Evolutionary conservation across 768 basidiomycete genomes (phyloP).

Genomic region (Podaxis sp.): DNA sequence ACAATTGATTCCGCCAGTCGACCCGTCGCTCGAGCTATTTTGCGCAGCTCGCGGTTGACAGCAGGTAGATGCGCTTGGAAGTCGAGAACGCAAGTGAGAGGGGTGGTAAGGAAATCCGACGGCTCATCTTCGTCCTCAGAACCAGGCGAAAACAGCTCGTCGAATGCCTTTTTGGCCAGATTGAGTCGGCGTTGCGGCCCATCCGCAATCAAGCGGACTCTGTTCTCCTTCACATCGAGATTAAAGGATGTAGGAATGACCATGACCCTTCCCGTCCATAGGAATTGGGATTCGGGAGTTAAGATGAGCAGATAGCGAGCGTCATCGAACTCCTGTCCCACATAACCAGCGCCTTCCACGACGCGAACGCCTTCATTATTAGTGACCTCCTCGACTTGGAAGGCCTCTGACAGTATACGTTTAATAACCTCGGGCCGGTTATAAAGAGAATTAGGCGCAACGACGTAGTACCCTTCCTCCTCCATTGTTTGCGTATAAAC

Average conservation of each 20-base stretch:
- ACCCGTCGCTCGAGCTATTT: constrained; percentile 87
- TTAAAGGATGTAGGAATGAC: constrained; percentile 76
- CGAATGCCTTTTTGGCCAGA: constrained; percentile 76
- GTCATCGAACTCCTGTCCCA: constrained; percentile 55
- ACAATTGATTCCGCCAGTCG: constrained; percentile 91
- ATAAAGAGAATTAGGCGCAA: constrained; percentile 76
- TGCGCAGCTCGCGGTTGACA: constrained; percentile 87
- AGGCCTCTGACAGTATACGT: constrained; percentile 81
- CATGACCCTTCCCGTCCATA: constrained; percentile 91
- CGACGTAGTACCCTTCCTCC: constrained; percentile 88
- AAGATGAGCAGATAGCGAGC: constrained; percentile 81
- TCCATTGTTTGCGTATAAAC: constrained; percentile 89
- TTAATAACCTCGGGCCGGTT: constrained; percentile 76
- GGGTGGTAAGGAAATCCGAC: constrained; percentile 21
- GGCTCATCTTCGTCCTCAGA: constrained; percentile 61
- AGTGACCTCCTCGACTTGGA: constrained; percentile 67
- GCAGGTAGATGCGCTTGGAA: constrained; percentile 88
- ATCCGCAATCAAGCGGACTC: constrained; percentile 91
- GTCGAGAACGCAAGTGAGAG: constrained; percentile 60
- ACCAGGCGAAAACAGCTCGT: constrained; percentile 56
- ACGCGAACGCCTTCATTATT: constrained; percentile 53
- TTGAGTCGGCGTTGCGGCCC: constrained; percentile 77
- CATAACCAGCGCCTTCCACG: constrained; percentile 37
- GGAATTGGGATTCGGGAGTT: constrained; percentile 81
- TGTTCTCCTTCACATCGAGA: constrained; percentile 81